Evolutionary conservation across 2,329 filamentous ascomycete genomes (phyloP).

Genomic region (Apiospora hydei): DNA sequence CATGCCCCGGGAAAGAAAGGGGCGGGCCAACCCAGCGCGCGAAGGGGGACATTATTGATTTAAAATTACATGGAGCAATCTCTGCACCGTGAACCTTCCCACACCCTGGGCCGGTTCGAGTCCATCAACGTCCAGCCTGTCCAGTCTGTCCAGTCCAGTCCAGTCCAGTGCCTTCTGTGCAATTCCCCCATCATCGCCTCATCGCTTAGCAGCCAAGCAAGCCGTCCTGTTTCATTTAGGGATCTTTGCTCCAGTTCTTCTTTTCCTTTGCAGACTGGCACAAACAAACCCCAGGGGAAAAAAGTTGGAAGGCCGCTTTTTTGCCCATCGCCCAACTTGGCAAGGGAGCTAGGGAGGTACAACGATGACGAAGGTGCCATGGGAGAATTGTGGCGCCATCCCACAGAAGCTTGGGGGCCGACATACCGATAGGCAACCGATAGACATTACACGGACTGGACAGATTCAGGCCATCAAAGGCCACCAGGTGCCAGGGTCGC

Average conservation of each 20-base stretch:
- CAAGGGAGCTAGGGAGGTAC: not conserved
- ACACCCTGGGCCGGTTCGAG: not conserved
- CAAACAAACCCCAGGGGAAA: not conserved
- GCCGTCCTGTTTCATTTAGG: not conserved
- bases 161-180: not conserved
- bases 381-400: constrained; percentile 14
- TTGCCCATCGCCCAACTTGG: not conserved
- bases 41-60: constrained; percentile 14
- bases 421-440: constrained; percentile 1
- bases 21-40: not conserved
- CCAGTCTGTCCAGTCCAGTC: not conserved
- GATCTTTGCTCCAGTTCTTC: not conserved
- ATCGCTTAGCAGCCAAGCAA: not conserved
- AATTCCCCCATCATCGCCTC: constrained; percentile 11
- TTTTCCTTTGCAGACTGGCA: not conserved
- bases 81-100: constrained; percentile 21
- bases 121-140: not conserved
- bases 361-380: constrained; percentile 3
- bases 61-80: constrained; percentile 18
- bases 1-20: constrained; percentile 15
- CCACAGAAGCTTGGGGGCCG: constrained; percentile 7
- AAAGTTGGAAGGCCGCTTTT: constrained; percentile 11
- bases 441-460: not conserved
- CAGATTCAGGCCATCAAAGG: not conserved
- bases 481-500: not conserved